phyloP scores from a whole-genome alignment of 345 rosid genomes.

The Brassica juncea region DNA sequence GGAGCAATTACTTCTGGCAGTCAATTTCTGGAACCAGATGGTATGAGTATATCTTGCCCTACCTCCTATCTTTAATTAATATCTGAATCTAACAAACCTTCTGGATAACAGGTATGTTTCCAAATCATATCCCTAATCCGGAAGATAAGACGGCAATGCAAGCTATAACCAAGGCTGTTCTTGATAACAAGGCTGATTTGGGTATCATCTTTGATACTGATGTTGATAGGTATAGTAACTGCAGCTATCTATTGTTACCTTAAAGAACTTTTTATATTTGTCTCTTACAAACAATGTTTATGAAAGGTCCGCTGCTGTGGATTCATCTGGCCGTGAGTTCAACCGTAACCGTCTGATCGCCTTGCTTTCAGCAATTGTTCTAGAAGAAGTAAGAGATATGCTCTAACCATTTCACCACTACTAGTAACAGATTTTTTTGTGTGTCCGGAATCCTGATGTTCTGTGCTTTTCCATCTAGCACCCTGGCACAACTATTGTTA shows the following conservation, averaged over 20 bases:
- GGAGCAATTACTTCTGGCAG: slow-evolving; percentile 92
- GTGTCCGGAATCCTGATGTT: background rate
- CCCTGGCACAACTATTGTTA: slow-evolving; percentile 94
- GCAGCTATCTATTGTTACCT: slow-evolving; percentile 4
- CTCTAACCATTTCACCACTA: background rate
- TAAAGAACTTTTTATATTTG: slow-evolving; percentile 2
- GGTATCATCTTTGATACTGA: slow-evolving; percentile 99
- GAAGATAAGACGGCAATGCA: slow-evolving; percentile 94
- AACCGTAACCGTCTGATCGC: slow-evolving; percentile 96
- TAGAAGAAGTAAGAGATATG: slow-evolving; percentile 75
- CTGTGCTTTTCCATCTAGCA: slow-evolving; percentile 52
- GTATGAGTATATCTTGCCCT: slow-evolving; percentile 39
- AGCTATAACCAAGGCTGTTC: slow-evolving; percentile 88
- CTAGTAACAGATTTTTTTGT: background rate
- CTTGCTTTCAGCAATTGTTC: slow-evolving; percentile 86
- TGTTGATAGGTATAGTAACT: slow-evolving; percentile 74
- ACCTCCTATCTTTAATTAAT: slow-evolving; percentile 11
- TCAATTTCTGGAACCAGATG: slow-evolving; percentile 98
- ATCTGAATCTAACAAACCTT: slow-evolving; percentile 9
- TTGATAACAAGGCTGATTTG: slow-evolving; percentile 83
- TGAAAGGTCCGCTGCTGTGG: slow-evolving; percentile 98
- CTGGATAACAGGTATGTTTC: slow-evolving; percentile 69
- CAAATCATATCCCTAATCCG: slow-evolving; percentile 97
- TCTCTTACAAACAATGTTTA: slow-evolving; percentile 19
- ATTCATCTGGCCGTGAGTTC: slow-evolving; percentile 79